A percentile compares a stretch with the other conserved stretches of the same genome.
These are phyloP conservation scores for Vitis hybrid DNA, from an alignment of 177 flowering plant genomes.

Conservation along the genomic window DNA sequence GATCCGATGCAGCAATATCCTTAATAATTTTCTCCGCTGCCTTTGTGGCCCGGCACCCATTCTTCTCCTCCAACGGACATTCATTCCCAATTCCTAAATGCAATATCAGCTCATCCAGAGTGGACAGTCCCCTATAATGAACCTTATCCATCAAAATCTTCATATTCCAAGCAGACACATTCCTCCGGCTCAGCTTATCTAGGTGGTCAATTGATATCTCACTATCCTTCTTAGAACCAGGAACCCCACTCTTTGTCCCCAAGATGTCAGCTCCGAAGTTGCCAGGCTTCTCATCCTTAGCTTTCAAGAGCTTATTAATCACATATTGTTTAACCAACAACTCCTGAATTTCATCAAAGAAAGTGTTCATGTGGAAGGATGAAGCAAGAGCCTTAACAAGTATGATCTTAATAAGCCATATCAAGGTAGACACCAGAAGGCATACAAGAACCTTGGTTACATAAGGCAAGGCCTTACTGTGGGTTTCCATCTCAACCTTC, in stretches of 20 bases:
- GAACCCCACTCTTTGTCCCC: not conserved
- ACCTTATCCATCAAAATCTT: conserved; percentile 26
- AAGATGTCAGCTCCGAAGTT: too few species aligned
- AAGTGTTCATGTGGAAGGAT: conserved; percentile 33
- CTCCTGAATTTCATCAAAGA: conserved; percentile 34
- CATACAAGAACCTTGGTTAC: conserved; percentile 27
- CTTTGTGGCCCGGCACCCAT: conserved; percentile 24
- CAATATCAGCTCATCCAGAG: conserved; percentile 32
- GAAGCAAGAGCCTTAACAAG: conserved; percentile 33
- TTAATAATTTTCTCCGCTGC: conserved; percentile 30
- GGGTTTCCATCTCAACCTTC: conserved; percentile 15
- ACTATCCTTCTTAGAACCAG: conserved; percentile 12
- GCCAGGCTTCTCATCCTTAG: too few species aligned
- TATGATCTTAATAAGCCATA: conserved; percentile 37
- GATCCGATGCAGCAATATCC: too few species aligned
- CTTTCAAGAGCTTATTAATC: conserved; percentile 24
- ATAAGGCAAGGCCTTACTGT: conserved; percentile 13
- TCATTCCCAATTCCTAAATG: conserved; percentile 20
- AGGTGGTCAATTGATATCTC: conserved; percentile 24
- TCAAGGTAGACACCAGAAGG: conserved; percentile 17
- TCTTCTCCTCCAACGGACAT: conserved; percentile 17
- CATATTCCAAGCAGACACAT: conserved; percentile 35
- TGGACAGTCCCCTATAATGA: conserved; percentile 23
- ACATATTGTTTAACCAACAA: conserved; percentile 31
- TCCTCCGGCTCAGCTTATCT: conserved; percentile 24